Evolutionary conservation across 345 rosid species (phyloP).

Genomic region (Cochlearia excelsa): DNA sequence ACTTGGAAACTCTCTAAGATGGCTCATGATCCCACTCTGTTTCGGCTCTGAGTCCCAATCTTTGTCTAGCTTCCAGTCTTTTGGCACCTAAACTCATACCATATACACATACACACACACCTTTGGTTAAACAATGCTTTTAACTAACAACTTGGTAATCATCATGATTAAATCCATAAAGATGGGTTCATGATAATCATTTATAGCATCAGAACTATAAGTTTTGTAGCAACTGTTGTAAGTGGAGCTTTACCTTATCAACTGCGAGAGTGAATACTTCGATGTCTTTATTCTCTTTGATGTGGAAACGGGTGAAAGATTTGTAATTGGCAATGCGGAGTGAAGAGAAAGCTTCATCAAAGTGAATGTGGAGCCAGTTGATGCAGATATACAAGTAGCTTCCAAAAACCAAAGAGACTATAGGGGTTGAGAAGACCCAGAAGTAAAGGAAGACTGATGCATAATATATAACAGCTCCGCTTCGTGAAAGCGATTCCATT

Average conservation of each 20-base stretch:
- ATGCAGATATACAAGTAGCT: conserved; percentile 95
- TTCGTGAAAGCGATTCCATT: conserved; percentile 70
- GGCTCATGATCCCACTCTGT: conserved; percentile 53
- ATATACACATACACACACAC: conserved; percentile 4
- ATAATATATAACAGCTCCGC: conserved; percentile 80
- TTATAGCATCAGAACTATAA: not conserved
- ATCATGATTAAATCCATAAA: conserved; percentile 12
- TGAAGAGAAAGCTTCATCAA: conserved; percentile 97
- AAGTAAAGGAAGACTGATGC: conserved; percentile 95
- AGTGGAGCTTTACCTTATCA: conserved; percentile 61
- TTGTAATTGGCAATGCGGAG: conserved; percentile 98
- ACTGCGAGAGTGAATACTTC: conserved; percentile 95
- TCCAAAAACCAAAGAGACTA: conserved; percentile 91
- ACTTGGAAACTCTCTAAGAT: conserved; percentile 61
- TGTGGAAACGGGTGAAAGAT: conserved; percentile 86
- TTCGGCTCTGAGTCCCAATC: conserved; percentile 71
- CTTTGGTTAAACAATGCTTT: conserved; percentile 9
- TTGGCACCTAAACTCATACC: conserved; percentile 62
- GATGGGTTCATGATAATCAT: not conserved
- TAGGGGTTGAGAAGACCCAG: conserved; percentile 98
- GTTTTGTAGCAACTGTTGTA: not conserved
- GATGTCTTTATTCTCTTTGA: conserved; percentile 62
- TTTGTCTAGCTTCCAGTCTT: conserved; percentile 84
- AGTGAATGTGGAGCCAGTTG: conserved; percentile 96
- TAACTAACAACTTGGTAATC: conserved; percentile 1